Base-by-base conservation (phyloP, 768 basidiomycete species). In the Mycena filopes region DNA sequence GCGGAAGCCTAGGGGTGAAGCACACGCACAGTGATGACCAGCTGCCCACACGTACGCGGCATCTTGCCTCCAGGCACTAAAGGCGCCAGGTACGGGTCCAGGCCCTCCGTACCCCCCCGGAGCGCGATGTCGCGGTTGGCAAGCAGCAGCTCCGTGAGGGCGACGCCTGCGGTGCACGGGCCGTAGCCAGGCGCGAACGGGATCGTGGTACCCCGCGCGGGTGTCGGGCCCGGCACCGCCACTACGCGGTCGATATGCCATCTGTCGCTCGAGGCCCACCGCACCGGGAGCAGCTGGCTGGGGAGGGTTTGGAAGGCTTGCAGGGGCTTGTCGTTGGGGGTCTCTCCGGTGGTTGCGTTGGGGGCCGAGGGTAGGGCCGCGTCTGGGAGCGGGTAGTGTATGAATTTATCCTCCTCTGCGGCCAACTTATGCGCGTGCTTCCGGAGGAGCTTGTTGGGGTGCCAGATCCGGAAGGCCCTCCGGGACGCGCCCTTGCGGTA, bases 161-260 rank as follows among this genome's bases (percentile, higher is more conserved):
- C 43, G 55, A 56, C 55, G 12, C 55, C 55, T 9, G 21, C 33
- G 16, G 43, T 46, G 31, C 55, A 56, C 12, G 55, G 55, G 3
- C 55, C 55, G 28, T 47, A n/a, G 9, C 29, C 15, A 2, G 55
- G 45, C 12, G 12, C 13, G 21, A 56, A 46, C 11, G 29, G 9
- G 13, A 56, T 46, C 28, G 28, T 33, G 31, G 26, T 36, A 3
- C 29, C 6, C 4, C 16, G 47, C 13, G 4, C 18, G 16, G 47
- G 26, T 29, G 31, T 16, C 28, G 16, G 33, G 5, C 16, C 21
- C 1, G 50, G 50, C 33, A 53, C 15, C 12, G 6, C 21, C 12
- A 53, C 12, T 4, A 40, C 13, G 13, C 36, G 33, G 20, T 40
- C 16, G 8, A 15, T 2, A 21, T 53, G 50, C 50, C 50, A 53